Percentiles rank a stretch among this genome's conserved stretches.
phyloP scores from a whole-genome alignment of 2,329 filamentous ascomycete genomes.

The Trichoderma aggressivum region DNA sequence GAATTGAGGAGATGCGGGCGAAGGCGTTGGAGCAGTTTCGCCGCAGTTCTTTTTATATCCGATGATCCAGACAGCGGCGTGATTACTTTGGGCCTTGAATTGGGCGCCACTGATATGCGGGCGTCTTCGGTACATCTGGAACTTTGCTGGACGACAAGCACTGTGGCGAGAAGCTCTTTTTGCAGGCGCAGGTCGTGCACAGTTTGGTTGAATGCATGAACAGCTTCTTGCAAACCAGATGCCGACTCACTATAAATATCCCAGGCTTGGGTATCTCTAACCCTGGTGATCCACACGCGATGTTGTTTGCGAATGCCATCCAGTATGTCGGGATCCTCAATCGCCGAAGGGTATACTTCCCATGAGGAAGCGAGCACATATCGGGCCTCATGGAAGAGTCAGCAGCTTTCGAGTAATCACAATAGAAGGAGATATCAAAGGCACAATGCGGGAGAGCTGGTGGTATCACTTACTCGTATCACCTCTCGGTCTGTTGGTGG shows the following conservation, averaged over 20 bases:
- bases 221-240: constrained; percentile 27
- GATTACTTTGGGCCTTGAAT: constrained; percentile 25
- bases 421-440: neutral
- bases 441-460: neutral
- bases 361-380: constrained; percentile 31
- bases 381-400: constrained; percentile 21
- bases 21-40: constrained; percentile 24
- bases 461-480: constrained; percentile 25
- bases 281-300: constrained; percentile 32
- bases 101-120: constrained; percentile 25
- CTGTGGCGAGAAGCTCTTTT: constrained; percentile 24
- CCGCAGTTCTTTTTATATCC: neutral
- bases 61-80: neutral
- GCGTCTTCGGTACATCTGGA: constrained; percentile 17
- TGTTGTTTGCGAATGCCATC: constrained; percentile 30
- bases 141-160: constrained; percentile 31
- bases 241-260: constrained; percentile 27
- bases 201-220: constrained; percentile 30
- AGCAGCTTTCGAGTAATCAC: neutral
- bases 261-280: constrained; percentile 25
- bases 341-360: constrained; percentile 24
- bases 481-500: constrained; percentile 26
- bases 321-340: constrained; percentile 26
- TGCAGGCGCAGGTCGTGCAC: constrained; percentile 34
- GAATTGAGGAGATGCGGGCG: constrained; percentile 24